phyloP scores from a whole-genome alignment of 495 filamentous ascomycete species.

The Letharia lupina region DNA sequence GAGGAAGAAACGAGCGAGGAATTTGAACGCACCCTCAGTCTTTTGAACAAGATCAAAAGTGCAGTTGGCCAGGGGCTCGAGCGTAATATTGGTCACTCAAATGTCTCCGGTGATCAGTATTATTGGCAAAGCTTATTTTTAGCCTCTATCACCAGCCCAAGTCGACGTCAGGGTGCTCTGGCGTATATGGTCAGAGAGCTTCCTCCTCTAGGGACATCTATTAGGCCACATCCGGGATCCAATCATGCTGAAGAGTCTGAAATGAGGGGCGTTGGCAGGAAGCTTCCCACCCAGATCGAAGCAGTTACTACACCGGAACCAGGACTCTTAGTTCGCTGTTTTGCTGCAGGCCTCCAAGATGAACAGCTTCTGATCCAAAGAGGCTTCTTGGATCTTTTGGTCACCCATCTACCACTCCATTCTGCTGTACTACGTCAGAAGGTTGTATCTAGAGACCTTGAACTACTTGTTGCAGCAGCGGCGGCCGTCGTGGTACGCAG shows the following conservation, averaged over 20 bases:
- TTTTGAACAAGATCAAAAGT: slow-evolving; percentile 69
- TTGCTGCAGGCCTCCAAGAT: slow-evolving; percentile 81
- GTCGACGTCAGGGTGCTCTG: slow-evolving; percentile 73
- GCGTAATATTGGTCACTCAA: slow-evolving; percentile 37
- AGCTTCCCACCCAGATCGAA: slow-evolving; percentile 45
- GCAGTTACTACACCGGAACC: slow-evolving; percentile 89
- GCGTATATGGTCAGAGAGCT: slow-evolving; percentile 75
- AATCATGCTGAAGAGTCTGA: slow-evolving; percentile 29
- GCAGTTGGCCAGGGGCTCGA: slow-evolving; percentile 48
- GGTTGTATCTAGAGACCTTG: slow-evolving; percentile 63
- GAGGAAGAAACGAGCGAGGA: slow-evolving; percentile 97
- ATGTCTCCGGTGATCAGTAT: slow-evolving; percentile 63
- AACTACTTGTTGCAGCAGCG: slow-evolving; percentile 72
- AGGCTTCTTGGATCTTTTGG: slow-evolving; percentile 86
- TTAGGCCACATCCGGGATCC: slow-evolving; percentile 6
- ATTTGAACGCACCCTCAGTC: slow-evolving; percentile 75
- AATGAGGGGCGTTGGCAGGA: neutral
- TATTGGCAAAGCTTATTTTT: slow-evolving; percentile 99
- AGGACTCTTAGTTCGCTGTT: slow-evolving; percentile 79
- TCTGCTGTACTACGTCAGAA: slow-evolving; percentile 69
- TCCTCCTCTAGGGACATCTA: slow-evolving; percentile 53
- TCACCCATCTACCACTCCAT: slow-evolving; percentile 83
- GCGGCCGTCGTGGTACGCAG: slow-evolving; percentile 73
- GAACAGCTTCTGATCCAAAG: slow-evolving; percentile 86
- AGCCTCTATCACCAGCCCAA: slow-evolving; percentile 79